These are phyloP conservation scores for Leccinum variicolor DNA, from an alignment of 768 basidiomycete species.

Conservation along the genomic window DNA sequence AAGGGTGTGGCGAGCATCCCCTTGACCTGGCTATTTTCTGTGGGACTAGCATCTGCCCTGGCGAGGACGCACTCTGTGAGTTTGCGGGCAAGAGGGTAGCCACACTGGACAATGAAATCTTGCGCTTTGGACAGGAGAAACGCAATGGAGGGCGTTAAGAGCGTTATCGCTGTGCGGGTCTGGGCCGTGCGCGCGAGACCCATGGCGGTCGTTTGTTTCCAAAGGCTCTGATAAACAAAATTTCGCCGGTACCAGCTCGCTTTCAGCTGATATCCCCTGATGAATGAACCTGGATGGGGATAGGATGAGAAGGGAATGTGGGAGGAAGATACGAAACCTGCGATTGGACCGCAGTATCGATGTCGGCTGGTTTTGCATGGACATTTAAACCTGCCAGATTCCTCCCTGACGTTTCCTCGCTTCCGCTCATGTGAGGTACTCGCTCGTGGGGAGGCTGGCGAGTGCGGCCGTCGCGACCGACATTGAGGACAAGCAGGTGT, in stretches of 20 bases:
- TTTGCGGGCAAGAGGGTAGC: conserved; percentile 74
- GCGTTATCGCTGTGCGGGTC: conserved; percentile 1
- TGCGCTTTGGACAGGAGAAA: conserved; percentile 75
- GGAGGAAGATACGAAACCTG: no score
- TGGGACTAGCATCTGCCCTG: conserved; percentile 39
- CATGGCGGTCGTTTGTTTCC: no score
- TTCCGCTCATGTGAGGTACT: conserved; percentile 56
- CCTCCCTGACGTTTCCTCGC: not conserved
- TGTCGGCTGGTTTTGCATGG: not conserved
- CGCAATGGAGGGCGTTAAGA: conserved; percentile 41
- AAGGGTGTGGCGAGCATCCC: conserved; percentile 64
- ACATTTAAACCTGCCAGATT: not conserved
- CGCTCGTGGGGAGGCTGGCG: conserved; percentile 74
- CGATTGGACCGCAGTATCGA: not conserved
- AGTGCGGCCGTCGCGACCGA: conserved; percentile 80
- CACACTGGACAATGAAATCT: conserved; percentile 73
- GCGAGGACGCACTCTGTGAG: conserved; percentile 69
- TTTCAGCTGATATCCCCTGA: no score
- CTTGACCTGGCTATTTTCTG: conserved; percentile 61
- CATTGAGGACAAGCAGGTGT: conserved; percentile 79
- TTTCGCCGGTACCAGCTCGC: not conserved
- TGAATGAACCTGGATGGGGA: no score
- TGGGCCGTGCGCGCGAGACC: not conserved
- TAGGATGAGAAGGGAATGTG: no score
- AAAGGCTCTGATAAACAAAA: no score